Conservation (phyloP, 2,329 filamentous ascomycete genomes). For the Ascochyta clinopodiicola region DNA sequence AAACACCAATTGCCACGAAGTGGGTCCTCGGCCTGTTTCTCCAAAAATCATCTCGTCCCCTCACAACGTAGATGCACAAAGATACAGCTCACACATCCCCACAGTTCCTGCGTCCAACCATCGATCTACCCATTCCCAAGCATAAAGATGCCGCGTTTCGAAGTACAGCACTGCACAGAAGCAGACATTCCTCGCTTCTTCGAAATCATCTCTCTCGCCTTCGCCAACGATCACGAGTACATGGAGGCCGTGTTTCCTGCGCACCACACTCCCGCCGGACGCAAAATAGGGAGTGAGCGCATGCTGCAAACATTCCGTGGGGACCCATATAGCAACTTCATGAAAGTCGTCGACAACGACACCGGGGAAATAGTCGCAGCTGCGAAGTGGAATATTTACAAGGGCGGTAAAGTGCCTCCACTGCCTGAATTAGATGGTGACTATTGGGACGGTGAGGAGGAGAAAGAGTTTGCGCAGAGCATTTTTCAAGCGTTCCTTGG, state of each 20-base stretch:
- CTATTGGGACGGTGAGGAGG: constrained; percentile 16
- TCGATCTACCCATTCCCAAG: not conserved
- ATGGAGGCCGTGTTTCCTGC: constrained; percentile 15
- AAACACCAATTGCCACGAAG: too few species aligned
- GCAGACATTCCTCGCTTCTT: constrained; percentile 20
- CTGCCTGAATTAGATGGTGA: constrained; percentile 11
- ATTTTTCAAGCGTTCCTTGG: constrained; percentile 14
- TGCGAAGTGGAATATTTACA: constrained; percentile 22
- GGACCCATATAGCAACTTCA: constrained; percentile 6
- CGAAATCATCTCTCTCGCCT: constrained; percentile 20
- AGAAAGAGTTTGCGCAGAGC: constrained; percentile 16
- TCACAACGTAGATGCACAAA: too few species aligned
- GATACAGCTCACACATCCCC: not conserved
- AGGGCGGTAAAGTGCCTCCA: constrained; percentile 7
- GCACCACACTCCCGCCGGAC: constrained; percentile 7
- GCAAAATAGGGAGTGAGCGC: constrained; percentile 8
- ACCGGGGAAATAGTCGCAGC: constrained; percentile 8
- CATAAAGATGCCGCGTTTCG: constrained; percentile 8
- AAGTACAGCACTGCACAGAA: constrained; percentile 14
- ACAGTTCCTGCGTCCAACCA: too few species aligned
- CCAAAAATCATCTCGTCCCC: too few species aligned
- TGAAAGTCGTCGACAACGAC: constrained; percentile 13
- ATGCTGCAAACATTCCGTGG: constrained; percentile 10
- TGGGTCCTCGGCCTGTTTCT: too few species aligned
- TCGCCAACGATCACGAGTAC: constrained; percentile 21